phyloP scores from a whole-genome alignment of 1,139 yeast genomes.

The Blastobotrys buckinghamii region DNA sequence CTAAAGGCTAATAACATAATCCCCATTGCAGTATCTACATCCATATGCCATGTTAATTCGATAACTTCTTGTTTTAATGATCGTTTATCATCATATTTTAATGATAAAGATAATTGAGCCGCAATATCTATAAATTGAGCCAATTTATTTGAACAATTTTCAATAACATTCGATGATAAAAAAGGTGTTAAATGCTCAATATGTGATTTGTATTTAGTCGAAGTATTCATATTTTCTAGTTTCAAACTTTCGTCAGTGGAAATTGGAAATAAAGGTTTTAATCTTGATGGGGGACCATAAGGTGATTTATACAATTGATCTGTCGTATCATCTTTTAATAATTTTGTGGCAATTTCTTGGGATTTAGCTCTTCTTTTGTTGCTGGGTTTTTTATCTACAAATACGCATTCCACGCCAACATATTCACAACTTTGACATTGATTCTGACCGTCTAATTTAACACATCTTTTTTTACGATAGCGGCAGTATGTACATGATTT shows the following conservation, averaged over 20 bases:
- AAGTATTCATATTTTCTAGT: too few species aligned
- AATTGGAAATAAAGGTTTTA: slow-evolving; percentile 1
- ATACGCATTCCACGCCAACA: slow-evolving; percentile 6
- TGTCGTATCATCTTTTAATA: not conserved
- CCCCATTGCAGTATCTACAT: slow-evolving; percentile 6
- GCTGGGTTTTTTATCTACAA: slow-evolving; percentile 5
- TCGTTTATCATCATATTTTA: not conserved
- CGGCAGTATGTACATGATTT: slow-evolving; percentile 10
- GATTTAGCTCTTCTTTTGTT: not conserved
- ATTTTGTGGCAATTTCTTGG: slow-evolving; percentile 4
- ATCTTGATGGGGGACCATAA: not conserved
- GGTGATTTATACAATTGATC: not conserved
- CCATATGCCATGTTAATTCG: slow-evolving; percentile 9
- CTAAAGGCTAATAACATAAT: slow-evolving; percentile 7
- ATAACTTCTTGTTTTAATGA: slow-evolving; percentile 6
- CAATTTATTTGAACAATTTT: slow-evolving; percentile 2
- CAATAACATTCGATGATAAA: not conserved
- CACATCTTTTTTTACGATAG: slow-evolving; percentile 7
- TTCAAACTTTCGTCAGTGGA: too few species aligned
- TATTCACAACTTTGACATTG: slow-evolving; percentile 6
- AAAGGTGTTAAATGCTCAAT: slow-evolving; percentile 6
- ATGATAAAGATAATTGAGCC: slow-evolving; percentile 1
- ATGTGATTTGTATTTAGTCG: not conserved
- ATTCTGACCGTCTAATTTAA: not conserved
- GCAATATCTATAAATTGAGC: slow-evolving; percentile 2